A percentile compares a stretch with the other conserved stretches of the same genome.
phyloP scores from a whole-genome alignment of 169 alveolate species.

The Eimeria acervulina region DNA sequence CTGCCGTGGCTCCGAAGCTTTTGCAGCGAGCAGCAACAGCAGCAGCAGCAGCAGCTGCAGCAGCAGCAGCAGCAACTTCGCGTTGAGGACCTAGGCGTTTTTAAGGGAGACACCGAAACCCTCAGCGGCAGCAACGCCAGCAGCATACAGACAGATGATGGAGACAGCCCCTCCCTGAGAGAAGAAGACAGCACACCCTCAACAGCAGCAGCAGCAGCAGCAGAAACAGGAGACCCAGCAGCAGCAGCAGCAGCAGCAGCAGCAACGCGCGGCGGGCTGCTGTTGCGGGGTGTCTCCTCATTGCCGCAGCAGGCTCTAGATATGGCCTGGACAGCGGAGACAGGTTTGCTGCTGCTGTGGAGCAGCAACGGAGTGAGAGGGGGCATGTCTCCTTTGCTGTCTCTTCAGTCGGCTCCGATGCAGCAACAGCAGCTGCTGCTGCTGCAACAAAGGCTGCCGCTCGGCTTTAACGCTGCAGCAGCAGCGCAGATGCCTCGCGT shows the following conservation, averaged over 20 bases:
- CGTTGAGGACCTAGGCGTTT: neutral
- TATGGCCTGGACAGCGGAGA: slow-evolving; percentile 53
- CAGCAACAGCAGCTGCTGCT: slow-evolving; percentile 70
- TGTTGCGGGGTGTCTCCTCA: slow-evolving; percentile 48
- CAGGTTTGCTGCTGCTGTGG: slow-evolving; percentile 76
- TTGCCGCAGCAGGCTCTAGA: slow-evolving; percentile 55
- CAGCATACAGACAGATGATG: slow-evolving; percentile 11
- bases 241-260: slow-evolving; percentile 27
- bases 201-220: neutral
- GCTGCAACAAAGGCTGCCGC: slow-evolving; percentile 14
- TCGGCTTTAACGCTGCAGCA: neutral
- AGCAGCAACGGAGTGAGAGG: neutral
- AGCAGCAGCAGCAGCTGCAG: slow-evolving; percentile 34
- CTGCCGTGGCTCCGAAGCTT: slow-evolving; percentile 35
- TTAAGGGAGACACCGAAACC: slow-evolving; percentile 30
- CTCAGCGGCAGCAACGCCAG: slow-evolving; percentile 41
- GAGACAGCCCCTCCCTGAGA: neutral
- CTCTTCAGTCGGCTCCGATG: slow-evolving; percentile 69
- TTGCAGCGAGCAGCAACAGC: slow-evolving; percentile 45
- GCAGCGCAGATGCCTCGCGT: neutral
- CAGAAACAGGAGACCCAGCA: neutral
- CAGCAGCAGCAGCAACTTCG: slow-evolving; percentile 48
- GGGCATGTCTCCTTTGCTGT: slow-evolving; percentile 8
- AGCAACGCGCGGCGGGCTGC: slow-evolving; percentile 23
- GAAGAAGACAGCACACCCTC: slow-evolving; percentile 1